Percentiles rank a stretch among this genome's conserved stretches.
phyloP scores from a whole-genome alignment of 2,329 filamentous ascomycete genomes.

The Beauveria caledonica region DNA sequence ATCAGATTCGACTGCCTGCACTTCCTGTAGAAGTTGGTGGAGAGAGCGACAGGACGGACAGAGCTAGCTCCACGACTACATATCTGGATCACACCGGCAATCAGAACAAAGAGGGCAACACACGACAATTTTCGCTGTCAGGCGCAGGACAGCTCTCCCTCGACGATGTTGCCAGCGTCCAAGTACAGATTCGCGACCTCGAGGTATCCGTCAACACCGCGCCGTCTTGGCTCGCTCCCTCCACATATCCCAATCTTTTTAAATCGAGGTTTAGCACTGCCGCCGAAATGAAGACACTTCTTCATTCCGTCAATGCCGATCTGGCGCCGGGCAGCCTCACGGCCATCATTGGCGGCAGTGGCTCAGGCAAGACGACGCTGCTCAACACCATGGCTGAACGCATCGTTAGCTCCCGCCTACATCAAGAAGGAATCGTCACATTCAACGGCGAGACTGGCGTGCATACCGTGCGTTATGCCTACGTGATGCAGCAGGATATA shows the following conservation, averaged over 20 bases:
- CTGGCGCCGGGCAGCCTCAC: conserved; percentile 60
- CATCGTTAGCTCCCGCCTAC: conserved; percentile 46
- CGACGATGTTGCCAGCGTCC: conserved; percentile 47
- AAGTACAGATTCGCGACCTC: conserved; percentile 45
- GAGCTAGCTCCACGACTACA: conserved; percentile 17
- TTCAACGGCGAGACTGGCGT: conserved; percentile 54
- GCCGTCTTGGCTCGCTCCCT: conserved; percentile 42
- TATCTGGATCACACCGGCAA: conserved; percentile 12
- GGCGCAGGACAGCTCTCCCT: conserved; percentile 33
- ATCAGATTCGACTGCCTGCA: not conserved
- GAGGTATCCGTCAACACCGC: conserved; percentile 51
- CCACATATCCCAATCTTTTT: conserved; percentile 36
- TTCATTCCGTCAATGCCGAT: conserved; percentile 55
- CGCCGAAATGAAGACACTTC: conserved; percentile 41
- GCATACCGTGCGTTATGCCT: conserved; percentile 50
- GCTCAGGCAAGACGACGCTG: conserved; percentile 64
- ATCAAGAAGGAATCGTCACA: conserved; percentile 44
- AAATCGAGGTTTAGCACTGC: conserved; percentile 29
- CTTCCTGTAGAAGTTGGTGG: not conserved
- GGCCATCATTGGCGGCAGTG: conserved; percentile 67
- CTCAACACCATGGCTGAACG: conserved; percentile 65
- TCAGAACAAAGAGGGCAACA: conserved; percentile 10
- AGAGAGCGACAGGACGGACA: conserved; percentile 16
- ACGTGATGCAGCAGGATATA: conserved; percentile 72
- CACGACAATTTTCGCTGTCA: conserved; percentile 22